phyloP scores from a whole-genome alignment of 2,329 filamentous ascomycete species.

The Phaeosphaeriaceae sp. region DNA sequence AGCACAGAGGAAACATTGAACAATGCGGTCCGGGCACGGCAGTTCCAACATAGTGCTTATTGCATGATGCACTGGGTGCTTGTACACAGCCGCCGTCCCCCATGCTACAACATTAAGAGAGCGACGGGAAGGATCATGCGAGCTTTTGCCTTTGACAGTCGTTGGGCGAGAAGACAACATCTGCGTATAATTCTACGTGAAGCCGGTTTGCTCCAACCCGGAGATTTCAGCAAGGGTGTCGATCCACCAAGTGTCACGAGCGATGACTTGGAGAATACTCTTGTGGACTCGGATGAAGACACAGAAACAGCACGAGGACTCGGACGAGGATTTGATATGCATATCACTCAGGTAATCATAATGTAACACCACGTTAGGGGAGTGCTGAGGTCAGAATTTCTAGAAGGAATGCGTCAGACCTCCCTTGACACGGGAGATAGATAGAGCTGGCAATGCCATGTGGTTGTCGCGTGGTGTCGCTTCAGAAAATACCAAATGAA shows the following conservation, averaged over 20 bases:
- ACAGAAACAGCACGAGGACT: neutral
- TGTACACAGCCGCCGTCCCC: neutral
- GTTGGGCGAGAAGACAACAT: neutral
- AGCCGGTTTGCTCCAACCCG: neutral
- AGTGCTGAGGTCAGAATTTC: neutral
- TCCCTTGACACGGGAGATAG: neutral
- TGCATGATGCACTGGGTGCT: neutral
- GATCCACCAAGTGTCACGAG: neutral
- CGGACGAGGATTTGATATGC: neutral
- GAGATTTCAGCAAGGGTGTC: neutral
- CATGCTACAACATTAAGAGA: neutral
- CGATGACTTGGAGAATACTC: neutral
- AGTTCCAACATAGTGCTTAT: neutral
- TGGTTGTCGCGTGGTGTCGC: slow-evolving; percentile 2
- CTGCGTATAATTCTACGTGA: neutral
- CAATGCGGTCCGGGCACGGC: neutral
- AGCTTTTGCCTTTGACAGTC: neutral
- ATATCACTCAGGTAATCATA: neutral
- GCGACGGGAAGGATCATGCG: neutral
- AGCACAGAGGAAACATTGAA: neutral
- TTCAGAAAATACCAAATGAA: slow-evolving; percentile 1
- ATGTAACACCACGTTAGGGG: neutral
- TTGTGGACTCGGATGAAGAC: neutral
- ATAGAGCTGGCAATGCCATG: neutral
- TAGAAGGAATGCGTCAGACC: neutral